These are phyloP conservation scores for Morella rubra DNA, from an alignment of 306 rosid genomes.

Conservation along the genomic window DNA sequence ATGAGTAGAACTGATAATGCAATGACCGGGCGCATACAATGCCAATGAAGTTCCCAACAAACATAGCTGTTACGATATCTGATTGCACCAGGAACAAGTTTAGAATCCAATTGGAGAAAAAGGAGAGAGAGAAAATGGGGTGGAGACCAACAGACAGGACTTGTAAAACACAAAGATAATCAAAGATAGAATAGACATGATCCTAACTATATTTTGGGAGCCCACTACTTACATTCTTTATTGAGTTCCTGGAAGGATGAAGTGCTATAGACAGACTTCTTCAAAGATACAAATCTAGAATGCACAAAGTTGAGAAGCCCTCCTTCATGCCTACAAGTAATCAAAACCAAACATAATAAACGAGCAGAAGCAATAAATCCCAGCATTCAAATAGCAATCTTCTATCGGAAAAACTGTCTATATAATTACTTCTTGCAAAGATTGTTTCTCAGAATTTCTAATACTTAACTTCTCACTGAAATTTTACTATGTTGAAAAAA, in stretches of 20 bases:
- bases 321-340: slow-evolving; percentile 81
- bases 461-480: neutral
- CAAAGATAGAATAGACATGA: slow-evolving; percentile 6
- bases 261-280: slow-evolving; percentile 33
- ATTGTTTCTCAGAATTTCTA: neutral
- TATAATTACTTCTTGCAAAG: neutral
- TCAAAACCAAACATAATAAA: slow-evolving; percentile 26
- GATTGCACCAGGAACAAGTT: slow-evolving; percentile 29
- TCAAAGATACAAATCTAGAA: slow-evolving; percentile 53
- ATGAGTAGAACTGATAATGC: slow-evolving; percentile 94
- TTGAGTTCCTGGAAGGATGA: slow-evolving; percentile 60
- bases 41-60: slow-evolving; percentile 91
- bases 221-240: slow-evolving; percentile 56
- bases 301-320: slow-evolving; percentile 72
- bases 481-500: neutral
- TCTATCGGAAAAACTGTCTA: neutral
- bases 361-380: slow-evolving; percentile 9
- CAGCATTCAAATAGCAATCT: slow-evolving; percentile 22
- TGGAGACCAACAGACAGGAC: neutral
- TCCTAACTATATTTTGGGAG: slow-evolving; percentile 14
- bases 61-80: slow-evolving; percentile 92
- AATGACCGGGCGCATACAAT: slow-evolving; percentile 84
- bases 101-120: slow-evolving; percentile 19
- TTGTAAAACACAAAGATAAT: neutral
- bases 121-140: neutral